Percentiles rank a stretch among this genome's conserved stretches.
phyloP scores from a whole-genome alignment of 441 rosid genomes.

The Adansonia madagascariensis region DNA sequence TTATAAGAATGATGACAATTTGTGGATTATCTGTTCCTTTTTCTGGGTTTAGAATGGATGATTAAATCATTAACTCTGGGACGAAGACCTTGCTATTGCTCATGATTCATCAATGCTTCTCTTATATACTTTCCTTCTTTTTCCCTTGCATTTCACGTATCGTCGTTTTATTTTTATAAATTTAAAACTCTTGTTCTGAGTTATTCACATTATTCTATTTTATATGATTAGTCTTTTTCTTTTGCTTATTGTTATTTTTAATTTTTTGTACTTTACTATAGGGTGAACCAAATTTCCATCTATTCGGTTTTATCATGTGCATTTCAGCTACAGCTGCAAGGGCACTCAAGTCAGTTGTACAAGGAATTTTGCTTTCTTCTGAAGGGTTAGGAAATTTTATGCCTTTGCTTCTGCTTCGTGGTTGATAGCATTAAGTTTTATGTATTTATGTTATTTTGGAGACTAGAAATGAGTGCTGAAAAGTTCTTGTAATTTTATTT shows the following conservation, averaged over 20 bases:
- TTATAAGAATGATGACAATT: background rate
- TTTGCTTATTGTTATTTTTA: background rate
- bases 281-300: conserved; percentile 97
- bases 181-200: background rate
- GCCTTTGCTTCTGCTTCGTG: background rate
- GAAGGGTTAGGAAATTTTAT: conserved; percentile 74
- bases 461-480: conserved; percentile 31
- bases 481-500: conserved; percentile 28
- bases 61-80: background rate
- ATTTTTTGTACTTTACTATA: conserved; percentile 31
- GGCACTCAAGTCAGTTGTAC: conserved; percentile 93
- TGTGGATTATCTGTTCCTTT: background rate
- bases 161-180: background rate
- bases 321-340: conserved; percentile 91
- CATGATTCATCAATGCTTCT: conserved; percentile 9
- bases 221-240: background rate
- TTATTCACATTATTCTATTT: background rate
- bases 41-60: conserved; percentile 6
- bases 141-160: background rate
- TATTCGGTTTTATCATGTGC: conserved; percentile 93
- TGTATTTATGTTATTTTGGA: conserved; percentile 1
- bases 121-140: background rate
- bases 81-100: background rate
- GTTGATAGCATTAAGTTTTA: conserved; percentile 4
- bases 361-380: conserved; percentile 91